Base-by-base conservation (phyloP, 2,329 filamentous ascomycete genomes). In the Spiromastix sp. region DNA sequence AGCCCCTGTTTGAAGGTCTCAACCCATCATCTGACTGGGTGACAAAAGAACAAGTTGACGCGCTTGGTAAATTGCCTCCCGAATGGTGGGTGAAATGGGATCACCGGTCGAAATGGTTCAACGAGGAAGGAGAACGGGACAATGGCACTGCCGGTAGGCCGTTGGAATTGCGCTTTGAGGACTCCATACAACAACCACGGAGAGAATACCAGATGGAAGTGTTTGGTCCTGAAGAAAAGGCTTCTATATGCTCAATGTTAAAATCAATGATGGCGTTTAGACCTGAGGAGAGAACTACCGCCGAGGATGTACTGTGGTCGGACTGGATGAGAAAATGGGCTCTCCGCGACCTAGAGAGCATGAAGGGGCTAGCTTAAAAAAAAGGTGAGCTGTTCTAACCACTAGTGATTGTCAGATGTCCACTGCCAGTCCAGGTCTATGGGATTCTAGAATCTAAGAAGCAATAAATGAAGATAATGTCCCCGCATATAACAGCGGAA, bases 1-100 rank as follows among this genome's bases (percentile, higher is more conserved):
- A 42, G 24, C 29, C 45, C 5, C 39, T 51, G 18, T 42, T 52
- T 18, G 45, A 39, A 12, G 40, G 7, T 19, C 12, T 20, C 4
- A 16, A 16, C 16, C 12, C 32, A 27, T 26, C 32, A 10, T 13
- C n/a, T 17, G 32, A 34, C 22, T 7, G 4, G 20, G 21, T 34
- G 19, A 26, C 15, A 26, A 34, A 25, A 27, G 32, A 34, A 26
- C 19, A 34, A 26, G 32, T 26, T 15, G 32, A 34, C 7, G 21
- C 18, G 4, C 21, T 26, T 26, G 32, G 32, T 9, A 26, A 34
- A 24, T 15, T 34, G 21, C 21, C 32, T 5, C 4, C 10, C 8
- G 32, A 34, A n/a, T 34, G 32, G 32, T 34, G 32, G 32, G 21
- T 10, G 21, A 26, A 26, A 12, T 34, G 22, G 20, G 32, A 26